Evolutionary conservation across 768 basidiomycete species (phyloP).

Genomic region (Auriculariales sp.): DNA sequence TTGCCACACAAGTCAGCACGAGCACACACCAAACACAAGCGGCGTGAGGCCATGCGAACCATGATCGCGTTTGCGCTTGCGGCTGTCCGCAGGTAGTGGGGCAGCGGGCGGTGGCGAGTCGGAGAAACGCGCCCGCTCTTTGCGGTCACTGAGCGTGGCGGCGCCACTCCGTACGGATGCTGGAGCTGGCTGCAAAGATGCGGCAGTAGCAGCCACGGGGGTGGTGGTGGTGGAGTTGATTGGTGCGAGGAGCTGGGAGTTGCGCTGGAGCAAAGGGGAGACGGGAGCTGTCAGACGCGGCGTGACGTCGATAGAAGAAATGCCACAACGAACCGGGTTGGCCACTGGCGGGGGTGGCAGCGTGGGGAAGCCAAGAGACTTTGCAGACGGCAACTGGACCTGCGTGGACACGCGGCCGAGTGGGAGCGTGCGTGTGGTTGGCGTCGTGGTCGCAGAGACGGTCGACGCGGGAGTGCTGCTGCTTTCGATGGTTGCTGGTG

Average conservation of each 20-base stretch:
- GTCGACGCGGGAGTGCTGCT: no score
- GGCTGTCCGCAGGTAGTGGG: not conserved
- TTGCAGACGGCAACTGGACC: no score
- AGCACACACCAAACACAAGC: not conserved
- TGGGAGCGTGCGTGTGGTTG: constrained; percentile 8
- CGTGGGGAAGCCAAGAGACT: no score
- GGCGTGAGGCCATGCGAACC: not conserved
- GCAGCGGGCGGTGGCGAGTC: not conserved
- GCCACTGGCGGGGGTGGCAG: no score
- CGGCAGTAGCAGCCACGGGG: not conserved
- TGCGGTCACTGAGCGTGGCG: no score
- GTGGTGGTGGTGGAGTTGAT: constrained; percentile 13
- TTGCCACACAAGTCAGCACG: no score
- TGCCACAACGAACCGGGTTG: no score
- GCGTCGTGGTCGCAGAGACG: not conserved
- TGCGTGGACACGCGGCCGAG: no score
- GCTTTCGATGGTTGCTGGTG: no score
- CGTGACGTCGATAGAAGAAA: no score
- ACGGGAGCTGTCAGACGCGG: no score
- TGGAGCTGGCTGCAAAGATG: not conserved
- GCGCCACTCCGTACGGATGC: constrained; percentile 6
- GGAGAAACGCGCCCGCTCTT: not conserved
- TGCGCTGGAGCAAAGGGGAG: no score
- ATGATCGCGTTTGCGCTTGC: not conserved
- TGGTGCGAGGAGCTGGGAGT: constrained; percentile 14